Conservation (phyloP, 768 basidiomycete genomes). For the Agrocybe praecox region DNA sequence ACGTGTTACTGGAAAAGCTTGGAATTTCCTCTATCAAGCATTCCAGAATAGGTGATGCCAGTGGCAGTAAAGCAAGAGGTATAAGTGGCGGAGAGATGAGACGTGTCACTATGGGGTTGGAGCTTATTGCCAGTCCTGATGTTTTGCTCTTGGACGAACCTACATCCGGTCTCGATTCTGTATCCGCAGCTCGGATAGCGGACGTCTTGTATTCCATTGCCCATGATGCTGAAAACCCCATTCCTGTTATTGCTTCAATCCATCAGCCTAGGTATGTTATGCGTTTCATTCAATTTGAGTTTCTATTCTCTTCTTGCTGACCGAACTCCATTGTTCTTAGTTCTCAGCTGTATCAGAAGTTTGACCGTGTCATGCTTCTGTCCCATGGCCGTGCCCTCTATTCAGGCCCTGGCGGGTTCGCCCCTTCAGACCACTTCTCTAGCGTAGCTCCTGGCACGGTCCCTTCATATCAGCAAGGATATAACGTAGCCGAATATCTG, state of each 20-base stretch:
- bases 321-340: conserved; percentile 31
- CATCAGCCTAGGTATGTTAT: conserved; percentile 81
- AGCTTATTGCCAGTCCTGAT: conserved; percentile 84
- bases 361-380: conserved; percentile 80
- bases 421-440: conserved; percentile 70
- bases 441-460: conserved; percentile 39
- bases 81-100: conserved; percentile 94
- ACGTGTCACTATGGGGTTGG: conserved; percentile 87
- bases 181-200: conserved; percentile 83
- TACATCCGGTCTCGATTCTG: conserved; percentile 80
- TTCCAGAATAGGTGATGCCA: conserved; percentile 65
- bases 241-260: conserved; percentile 83
- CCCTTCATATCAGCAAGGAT: conserved; percentile 69
- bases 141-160: conserved; percentile 90
- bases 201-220: conserved; percentile 77
- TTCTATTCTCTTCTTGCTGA: neutral
- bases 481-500: conserved; percentile 92
- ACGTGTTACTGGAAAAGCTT: conserved; percentile 73
- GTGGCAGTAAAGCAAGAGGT: conserved; percentile 73
- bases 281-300: neutral
- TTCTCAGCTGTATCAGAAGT: conserved; percentile 83
- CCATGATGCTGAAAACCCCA: conserved; percentile 65
- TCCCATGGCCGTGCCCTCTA: conserved; percentile 80
- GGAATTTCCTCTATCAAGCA: conserved; percentile 73
- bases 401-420: conserved; percentile 72